A percentile compares a stretch with the other conserved stretches of the same genome.
Evolutionary conservation across 805 yeast species (phyloP).

Genomic region (Komagataella kurtzmanii): DNA sequence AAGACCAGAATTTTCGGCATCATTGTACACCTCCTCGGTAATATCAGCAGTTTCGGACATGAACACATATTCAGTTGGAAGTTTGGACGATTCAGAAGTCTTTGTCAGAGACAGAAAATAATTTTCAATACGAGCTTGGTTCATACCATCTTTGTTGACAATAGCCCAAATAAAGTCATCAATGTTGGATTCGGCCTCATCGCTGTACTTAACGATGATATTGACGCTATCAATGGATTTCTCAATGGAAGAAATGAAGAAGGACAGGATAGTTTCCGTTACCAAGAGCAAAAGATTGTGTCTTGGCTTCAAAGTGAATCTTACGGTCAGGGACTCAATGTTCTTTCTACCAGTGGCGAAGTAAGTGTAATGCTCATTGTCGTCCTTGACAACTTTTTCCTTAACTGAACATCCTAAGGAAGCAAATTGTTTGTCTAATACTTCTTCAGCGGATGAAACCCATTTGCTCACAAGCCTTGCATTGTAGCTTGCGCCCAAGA

Average conservation of each 20-base stretch:
- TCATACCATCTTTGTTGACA: conserved; percentile 78
- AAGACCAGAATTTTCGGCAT: conserved; percentile 31
- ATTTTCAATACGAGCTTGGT: conserved; percentile 56
- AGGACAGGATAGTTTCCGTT: conserved; percentile 48
- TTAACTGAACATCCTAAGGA: conserved; percentile 53
- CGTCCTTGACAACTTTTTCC: conserved; percentile 43
- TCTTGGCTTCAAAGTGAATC: conserved; percentile 60
- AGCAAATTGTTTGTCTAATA: conserved; percentile 54
- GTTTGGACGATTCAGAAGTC: conserved; percentile 54
- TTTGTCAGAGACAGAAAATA: conserved; percentile 79
- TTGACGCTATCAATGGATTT: conserved; percentile 47
- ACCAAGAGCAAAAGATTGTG: conserved; percentile 61
- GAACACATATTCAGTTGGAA: conserved; percentile 68
- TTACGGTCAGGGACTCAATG: conserved; percentile 47
- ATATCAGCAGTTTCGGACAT: conserved; percentile 85
- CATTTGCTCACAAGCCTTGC: conserved; percentile 36
- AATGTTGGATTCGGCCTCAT: conserved; percentile 24
- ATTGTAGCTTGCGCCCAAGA: conserved; percentile 50
- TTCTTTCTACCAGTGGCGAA: conserved; percentile 87
- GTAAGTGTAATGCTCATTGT: conserved; percentile 43
- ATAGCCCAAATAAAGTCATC: conserved; percentile 73
- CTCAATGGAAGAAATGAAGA: conserved; percentile 41
- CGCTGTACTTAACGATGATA: conserved; percentile 42
- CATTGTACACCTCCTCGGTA: conserved; percentile 48
- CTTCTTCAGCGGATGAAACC: conserved; percentile 32